Conservation (phyloP, 441 rosid genomes). For the Croton setiger region DNA sequence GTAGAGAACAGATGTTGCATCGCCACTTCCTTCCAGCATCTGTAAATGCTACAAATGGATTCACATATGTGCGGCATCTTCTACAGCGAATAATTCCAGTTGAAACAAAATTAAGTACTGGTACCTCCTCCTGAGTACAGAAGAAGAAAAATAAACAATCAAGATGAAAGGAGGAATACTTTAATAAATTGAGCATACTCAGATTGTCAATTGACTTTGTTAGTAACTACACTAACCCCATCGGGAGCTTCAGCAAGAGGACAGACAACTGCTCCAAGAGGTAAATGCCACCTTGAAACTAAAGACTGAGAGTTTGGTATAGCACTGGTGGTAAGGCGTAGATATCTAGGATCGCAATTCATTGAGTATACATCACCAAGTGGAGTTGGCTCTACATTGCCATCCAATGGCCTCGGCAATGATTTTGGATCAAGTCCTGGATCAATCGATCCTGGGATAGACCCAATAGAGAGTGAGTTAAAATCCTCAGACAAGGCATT, state of each 20-base stretch:
- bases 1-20: slow-evolving; percentile 88
- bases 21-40: slow-evolving; percentile 99
- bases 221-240: slow-evolving; percentile 62
- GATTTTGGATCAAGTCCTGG: slow-evolving; percentile 72
- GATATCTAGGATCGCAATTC: slow-evolving; percentile 83
- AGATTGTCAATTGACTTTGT: slow-evolving; percentile 21
- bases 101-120: slow-evolving; percentile 78
- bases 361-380: slow-evolving; percentile 58
- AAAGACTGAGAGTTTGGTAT: slow-evolving; percentile 93
- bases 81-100: slow-evolving; percentile 93
- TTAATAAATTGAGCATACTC: slow-evolving; percentile 16
- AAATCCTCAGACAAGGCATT: slow-evolving; percentile 88
- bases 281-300: slow-evolving; percentile 96
- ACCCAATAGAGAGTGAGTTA: slow-evolving; percentile 65
- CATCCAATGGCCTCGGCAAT: slow-evolving; percentile 91
- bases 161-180: slow-evolving; percentile 16
- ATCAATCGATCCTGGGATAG: slow-evolving; percentile 80
- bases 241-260: slow-evolving; percentile 96
- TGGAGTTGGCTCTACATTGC: slow-evolving; percentile 75
- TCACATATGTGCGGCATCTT: slow-evolving; percentile 96
- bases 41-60: slow-evolving; percentile 85
- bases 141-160: slow-evolving; percentile 24
- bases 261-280: slow-evolving; percentile 97
- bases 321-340: slow-evolving; percentile 83
- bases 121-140: slow-evolving; percentile 83